These are phyloP conservation scores for Rhodotorula kratochvilovae DNA, from an alignment of 768 basidiomycete genomes.

Conservation along the genomic window DNA sequence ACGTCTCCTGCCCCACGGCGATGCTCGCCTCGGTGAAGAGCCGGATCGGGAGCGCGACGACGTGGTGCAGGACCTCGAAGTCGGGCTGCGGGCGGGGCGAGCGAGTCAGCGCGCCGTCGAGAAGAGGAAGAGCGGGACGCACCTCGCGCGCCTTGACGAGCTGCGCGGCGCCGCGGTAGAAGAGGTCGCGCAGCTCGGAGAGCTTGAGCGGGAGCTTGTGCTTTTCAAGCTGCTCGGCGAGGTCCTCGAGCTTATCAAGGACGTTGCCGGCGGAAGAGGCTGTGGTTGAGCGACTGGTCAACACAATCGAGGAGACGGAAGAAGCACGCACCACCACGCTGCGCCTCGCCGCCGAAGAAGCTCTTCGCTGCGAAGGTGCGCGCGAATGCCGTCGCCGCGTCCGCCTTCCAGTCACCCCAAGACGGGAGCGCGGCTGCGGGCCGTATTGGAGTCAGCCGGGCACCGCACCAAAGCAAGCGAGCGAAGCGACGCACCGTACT, in stretches of 20 bases:
- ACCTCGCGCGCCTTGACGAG: conserved; percentile 68
- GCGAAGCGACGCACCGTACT: conserved; percentile 57
- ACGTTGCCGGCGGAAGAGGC: conserved; percentile 52
- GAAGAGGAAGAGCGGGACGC: background rate
- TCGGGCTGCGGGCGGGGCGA: conserved; percentile 59
- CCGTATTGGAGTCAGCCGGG: conserved; percentile 53
- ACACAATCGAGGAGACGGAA: background rate
- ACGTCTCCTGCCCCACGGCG: conserved; percentile 81
- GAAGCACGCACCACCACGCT: conserved; percentile 6
- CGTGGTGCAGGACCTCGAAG: conserved; percentile 73
- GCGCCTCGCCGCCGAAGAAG: conserved; percentile 56
- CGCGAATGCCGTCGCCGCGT: conserved; percentile 72
- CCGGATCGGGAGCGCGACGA: conserved; percentile 82
- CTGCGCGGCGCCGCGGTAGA: conserved; percentile 80
- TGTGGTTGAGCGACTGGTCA: background rate
- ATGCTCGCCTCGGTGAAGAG: conserved; percentile 81
- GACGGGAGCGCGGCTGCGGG: conserved; percentile 46
- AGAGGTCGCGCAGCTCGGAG: conserved; percentile 73
- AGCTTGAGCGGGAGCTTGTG: conserved; percentile 68
- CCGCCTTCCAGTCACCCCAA: conserved; percentile 61
- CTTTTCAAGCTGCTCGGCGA: conserved; percentile 63
- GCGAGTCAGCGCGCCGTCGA: background rate
- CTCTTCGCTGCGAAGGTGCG: conserved; percentile 84
- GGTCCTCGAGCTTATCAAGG: conserved; percentile 57
- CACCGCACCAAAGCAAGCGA: conserved; percentile 36